Base-by-base conservation (phyloP, 306 rosid species). In the Cucurbita pepo region DNA sequence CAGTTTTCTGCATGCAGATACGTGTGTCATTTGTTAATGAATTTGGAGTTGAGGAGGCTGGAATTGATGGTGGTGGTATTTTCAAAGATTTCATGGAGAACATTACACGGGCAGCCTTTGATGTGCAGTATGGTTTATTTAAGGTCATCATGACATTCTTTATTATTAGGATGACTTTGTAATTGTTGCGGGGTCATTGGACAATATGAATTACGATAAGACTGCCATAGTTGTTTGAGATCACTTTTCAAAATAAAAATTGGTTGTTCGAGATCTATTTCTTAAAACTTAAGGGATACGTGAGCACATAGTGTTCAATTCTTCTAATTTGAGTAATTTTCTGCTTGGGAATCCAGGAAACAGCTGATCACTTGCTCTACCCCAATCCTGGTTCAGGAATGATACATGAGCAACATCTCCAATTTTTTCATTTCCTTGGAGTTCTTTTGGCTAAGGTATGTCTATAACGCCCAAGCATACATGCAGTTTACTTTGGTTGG, bases 331-430 rank as follows among this genome's bases (percentile, higher is more conserved):
- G 70, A 34, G 50, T 75, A 9, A 55, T 52, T 69, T 69, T 76
- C 66, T 77, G 76, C 51, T 77, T 85, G 57, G 71, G 66, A 37
- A 70, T 77, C 65, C 89, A 94, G 99, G 99, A 91, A 83, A 91
- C 99, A 38, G 79, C 88, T 7, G 95, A 94, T 88, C 97, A 87
- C 87, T 81, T 94, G 82, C 97, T 91, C 56, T 94, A 89, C 79
- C 99, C 99, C 67, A 94, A 91, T 81, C 99, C 99, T 80, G 99
- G 99, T 70, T 94, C 99, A 15, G 99, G 99, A 79, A 87, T 94
- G 97, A 91, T 85, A 76, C 99, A 94, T 69, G 99, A 94, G 73
- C 99, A 94, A 41, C 99, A 94, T 86, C 97, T 91, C 77, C 99
- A 91, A 71, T 94, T 91, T 86, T 94, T 91, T 78, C 96, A 89